Percentiles rank a stretch among this genome's conserved stretches.
Evolutionary conservation across 805 yeast genomes (phyloP).

Genomic region (Kregervanrija delftensis): DNA sequence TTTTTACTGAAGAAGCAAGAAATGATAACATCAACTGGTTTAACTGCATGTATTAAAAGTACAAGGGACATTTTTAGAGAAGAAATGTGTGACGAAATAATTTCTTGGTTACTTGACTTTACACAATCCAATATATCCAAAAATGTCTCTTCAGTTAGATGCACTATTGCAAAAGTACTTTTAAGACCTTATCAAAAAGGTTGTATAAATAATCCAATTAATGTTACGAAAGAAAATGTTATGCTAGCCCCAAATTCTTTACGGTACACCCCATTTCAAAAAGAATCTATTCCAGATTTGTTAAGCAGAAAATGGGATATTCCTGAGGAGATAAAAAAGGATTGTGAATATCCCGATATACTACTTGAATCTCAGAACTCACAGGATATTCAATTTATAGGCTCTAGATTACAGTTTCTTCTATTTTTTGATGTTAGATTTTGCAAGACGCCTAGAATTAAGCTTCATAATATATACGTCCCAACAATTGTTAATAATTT

Average conservation of each 20-base stretch:
- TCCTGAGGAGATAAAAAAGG: conserved; percentile 33
- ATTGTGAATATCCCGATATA: conserved; percentile 38
- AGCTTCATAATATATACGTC: conserved; percentile 58
- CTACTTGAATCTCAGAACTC: conserved; percentile 1
- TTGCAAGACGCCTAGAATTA: conserved; percentile 55
- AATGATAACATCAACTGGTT: conserved; percentile 54
- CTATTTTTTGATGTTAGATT: conserved; percentile 64
- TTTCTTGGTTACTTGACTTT: conserved; percentile 58
- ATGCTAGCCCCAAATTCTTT: conserved; percentile 17
- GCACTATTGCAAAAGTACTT: conserved; percentile 50
- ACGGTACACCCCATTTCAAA: conserved; percentile 14
- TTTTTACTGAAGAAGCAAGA: conserved; percentile 47
- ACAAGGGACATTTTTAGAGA: conserved; percentile 70
- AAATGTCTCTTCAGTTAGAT: conserved; percentile 39
- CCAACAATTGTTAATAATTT: conserved; percentile 57
- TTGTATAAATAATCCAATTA: conserved; percentile 14
- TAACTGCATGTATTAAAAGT: conserved; percentile 59
- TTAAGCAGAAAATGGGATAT: conserved; percentile 39
- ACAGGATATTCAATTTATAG: conserved; percentile 20
- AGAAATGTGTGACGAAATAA: conserved; percentile 69
- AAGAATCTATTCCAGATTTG: conserved; percentile 18
- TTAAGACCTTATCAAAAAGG: conserved; percentile 60
- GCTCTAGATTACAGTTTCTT: conserved; percentile 53
- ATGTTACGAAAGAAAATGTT: conserved; percentile 25
- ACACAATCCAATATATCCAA: conserved; percentile 47